phyloP scores from a whole-genome alignment of 495 filamentous ascomycete species.

The Pyrenopolyporus hunteri region DNA sequence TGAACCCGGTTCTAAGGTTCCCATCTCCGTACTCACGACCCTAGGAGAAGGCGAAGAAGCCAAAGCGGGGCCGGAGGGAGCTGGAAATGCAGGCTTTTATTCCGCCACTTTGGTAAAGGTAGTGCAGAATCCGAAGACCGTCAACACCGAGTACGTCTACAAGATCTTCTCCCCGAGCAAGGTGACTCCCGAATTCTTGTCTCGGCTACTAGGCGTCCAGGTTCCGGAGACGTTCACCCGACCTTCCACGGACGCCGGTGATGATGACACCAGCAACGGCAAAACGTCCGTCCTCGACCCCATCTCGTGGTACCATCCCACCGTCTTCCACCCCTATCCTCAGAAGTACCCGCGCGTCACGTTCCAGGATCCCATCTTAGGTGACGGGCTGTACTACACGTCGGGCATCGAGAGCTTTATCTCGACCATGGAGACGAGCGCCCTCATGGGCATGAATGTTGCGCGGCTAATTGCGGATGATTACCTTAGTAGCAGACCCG shows the following conservation, averaged over 20 bases:
- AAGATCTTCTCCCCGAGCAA: slow-evolving; percentile 89
- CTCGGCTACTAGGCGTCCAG: slow-evolving; percentile 54
- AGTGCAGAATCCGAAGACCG: slow-evolving; percentile 61
- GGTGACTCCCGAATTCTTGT: slow-evolving; percentile 68
- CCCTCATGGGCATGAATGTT: slow-evolving; percentile 94
- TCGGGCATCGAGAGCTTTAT: slow-evolving; percentile 94
- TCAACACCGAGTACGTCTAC: slow-evolving; percentile 78
- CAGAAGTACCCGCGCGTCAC: slow-evolving; percentile 80
- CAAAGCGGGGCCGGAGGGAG: slow-evolving; percentile 57
- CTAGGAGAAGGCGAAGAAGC: slow-evolving; percentile 63
- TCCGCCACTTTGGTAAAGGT: slow-evolving; percentile 79
- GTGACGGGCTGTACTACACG: slow-evolving; percentile 80
- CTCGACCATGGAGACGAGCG: slow-evolving; percentile 97
- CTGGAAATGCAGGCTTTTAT: slow-evolving; percentile 79
- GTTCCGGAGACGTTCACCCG: slow-evolving; percentile 47
- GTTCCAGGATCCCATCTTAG: slow-evolving; percentile 81
- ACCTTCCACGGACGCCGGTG: not conserved
- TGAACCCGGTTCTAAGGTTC: slow-evolving; percentile 55
- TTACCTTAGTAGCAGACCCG: slow-evolving; percentile 27
- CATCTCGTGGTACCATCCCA: slow-evolving; percentile 77
- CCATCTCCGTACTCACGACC: slow-evolving; percentile 82
- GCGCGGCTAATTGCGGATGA: slow-evolving; percentile 76
- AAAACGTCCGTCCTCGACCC: slow-evolving; percentile 44
- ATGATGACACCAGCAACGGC: not conserved
- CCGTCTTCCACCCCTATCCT: slow-evolving; percentile 82